Evolutionary conservation across 1,139 yeast genomes (phyloP).

Genomic region (Debaryomycetaceae sp.): DNA sequence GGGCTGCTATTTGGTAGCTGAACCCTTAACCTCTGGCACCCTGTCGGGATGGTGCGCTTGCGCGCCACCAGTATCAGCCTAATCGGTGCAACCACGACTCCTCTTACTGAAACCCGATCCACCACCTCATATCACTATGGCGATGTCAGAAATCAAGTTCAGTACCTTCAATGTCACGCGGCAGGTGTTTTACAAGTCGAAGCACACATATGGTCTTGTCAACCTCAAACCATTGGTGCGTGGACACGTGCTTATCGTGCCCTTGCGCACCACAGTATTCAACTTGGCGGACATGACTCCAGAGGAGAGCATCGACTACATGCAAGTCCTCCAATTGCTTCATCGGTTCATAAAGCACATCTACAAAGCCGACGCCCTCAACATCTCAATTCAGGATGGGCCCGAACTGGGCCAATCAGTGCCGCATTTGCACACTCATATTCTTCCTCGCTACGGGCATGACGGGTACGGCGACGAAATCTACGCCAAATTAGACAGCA

Average conservation of each 20-base stretch:
- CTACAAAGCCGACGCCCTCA: constrained; percentile 76
- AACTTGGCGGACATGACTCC: constrained; percentile 63
- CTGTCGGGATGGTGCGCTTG: no score
- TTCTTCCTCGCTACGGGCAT: constrained; percentile 70
- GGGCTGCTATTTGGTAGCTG: no score
- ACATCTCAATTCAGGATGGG: constrained; percentile 93
- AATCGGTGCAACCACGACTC: no score
- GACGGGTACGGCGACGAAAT: constrained; percentile 73
- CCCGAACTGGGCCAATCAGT: constrained; percentile 93
- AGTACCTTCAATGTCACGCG: constrained; percentile 53
- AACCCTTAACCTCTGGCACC: no score
- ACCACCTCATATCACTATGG: not conserved
- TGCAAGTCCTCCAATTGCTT: constrained; percentile 68
- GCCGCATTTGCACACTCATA: constrained; percentile 90
- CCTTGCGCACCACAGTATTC: constrained; percentile 54
- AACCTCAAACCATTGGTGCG: constrained; percentile 86
- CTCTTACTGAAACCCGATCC: no score
- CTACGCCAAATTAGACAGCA: constrained; percentile 54
- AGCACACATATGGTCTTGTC: constrained; percentile 73
- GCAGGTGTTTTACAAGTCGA: constrained; percentile 59
- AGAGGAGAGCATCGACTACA: constrained; percentile 76
- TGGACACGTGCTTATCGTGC: constrained; percentile 88
- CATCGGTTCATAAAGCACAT: constrained; percentile 58
- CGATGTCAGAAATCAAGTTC: constrained; percentile 32
- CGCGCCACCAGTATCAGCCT: no score